Evolutionary conservation across 2,329 filamentous ascomycete species (phyloP).

Genomic region (Cadophora sp.): DNA sequence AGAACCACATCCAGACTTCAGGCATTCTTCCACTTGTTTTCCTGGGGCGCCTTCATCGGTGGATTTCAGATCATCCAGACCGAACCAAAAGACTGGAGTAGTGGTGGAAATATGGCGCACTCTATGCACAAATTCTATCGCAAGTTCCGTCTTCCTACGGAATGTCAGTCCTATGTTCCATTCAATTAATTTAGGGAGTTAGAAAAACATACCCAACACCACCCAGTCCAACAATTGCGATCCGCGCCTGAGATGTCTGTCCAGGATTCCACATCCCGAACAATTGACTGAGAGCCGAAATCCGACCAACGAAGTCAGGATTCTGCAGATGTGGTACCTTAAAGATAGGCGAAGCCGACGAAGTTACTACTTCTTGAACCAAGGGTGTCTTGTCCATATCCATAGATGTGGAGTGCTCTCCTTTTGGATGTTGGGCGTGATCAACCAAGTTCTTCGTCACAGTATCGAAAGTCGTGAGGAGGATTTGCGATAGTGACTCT

Average conservation of each 20-base stretch:
- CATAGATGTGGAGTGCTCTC: background rate
- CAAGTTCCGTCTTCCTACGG: slow-evolving; percentile 38
- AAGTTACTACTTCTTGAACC: slow-evolving; percentile 11
- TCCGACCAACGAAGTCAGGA: slow-evolving; percentile 37
- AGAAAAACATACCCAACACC: slow-evolving; percentile 35
- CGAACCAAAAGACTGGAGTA: slow-evolving; percentile 39
- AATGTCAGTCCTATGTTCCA: slow-evolving; percentile 14
- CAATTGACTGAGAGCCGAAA: slow-evolving; percentile 30
- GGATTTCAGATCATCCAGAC: slow-evolving; percentile 26
- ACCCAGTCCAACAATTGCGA: slow-evolving; percentile 39
- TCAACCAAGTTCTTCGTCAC: slow-evolving; percentile 3
- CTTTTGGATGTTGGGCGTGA: background rate
- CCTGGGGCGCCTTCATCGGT: slow-evolving; percentile 9
- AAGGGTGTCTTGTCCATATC: slow-evolving; percentile 14
- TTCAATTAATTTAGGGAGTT: background rate
- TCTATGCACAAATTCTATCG: slow-evolving; percentile 38
- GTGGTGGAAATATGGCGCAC: slow-evolving; percentile 34
- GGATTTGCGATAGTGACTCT: slow-evolving; percentile 14
- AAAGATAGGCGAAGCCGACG: slow-evolving; percentile 24
- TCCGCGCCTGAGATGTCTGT: slow-evolving; percentile 28
- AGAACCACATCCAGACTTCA: slow-evolving; percentile 21
- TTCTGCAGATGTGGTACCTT: slow-evolving; percentile 35
- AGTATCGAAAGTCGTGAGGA: slow-evolving; percentile 18
- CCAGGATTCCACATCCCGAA: slow-evolving; percentile 39
- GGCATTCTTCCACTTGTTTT: slow-evolving; percentile 32